These are phyloP conservation scores for Ceratobasidium sp. DNA, from an alignment of 1,284 basidiomycete genomes.

Conservation along the genomic window DNA sequence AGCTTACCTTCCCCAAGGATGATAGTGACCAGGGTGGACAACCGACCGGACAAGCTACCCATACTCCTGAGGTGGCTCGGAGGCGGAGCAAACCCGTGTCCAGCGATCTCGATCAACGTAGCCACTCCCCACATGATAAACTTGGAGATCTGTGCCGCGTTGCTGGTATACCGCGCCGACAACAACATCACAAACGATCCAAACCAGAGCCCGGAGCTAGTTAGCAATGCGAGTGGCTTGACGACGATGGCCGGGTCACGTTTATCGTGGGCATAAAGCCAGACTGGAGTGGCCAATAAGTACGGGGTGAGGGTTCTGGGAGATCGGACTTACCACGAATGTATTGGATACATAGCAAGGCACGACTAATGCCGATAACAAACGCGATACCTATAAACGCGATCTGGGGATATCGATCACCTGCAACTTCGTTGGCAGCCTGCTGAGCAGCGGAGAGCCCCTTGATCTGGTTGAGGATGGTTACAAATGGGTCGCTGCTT, in stretches of 20 bases:
- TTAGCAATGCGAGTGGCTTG: slow-evolving; percentile 26
- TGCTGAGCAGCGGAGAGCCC: neutral
- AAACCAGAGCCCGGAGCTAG: slow-evolving; percentile 26
- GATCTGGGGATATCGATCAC: slow-evolving; percentile 2
- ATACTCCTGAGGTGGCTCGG: slow-evolving; percentile 27
- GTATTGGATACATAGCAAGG: slow-evolving; percentile 21
- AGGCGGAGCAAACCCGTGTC: slow-evolving; percentile 35
- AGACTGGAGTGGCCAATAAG: slow-evolving; percentile 9
- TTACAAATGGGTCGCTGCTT: slow-evolving; percentile 4
- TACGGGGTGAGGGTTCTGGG: neutral
- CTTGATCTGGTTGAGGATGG: neutral
- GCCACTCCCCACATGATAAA: slow-evolving; percentile 41
- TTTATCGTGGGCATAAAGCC: slow-evolving; percentile 37
- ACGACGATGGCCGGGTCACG: slow-evolving; percentile 32
- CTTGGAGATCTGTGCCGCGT: slow-evolving; percentile 33
- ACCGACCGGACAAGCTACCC: slow-evolving; percentile 35
- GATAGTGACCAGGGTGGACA: slow-evolving; percentile 41
- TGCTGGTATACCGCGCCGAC: neutral
- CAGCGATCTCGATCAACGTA: slow-evolving; percentile 34
- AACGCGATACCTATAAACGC: slow-evolving; percentile 35
- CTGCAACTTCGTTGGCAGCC: slow-evolving; percentile 1
- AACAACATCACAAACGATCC: slow-evolving; percentile 31
- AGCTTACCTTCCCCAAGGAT: slow-evolving; percentile 42
- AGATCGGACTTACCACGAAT: slow-evolving; percentile 7
- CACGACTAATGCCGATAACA: slow-evolving; percentile 28